A percentile compares a stretch with the other conserved stretches of the same genome.
phyloP scores from a whole-genome alignment of 495 filamentous ascomycete species.

The Penicillium samsonianum region DNA sequence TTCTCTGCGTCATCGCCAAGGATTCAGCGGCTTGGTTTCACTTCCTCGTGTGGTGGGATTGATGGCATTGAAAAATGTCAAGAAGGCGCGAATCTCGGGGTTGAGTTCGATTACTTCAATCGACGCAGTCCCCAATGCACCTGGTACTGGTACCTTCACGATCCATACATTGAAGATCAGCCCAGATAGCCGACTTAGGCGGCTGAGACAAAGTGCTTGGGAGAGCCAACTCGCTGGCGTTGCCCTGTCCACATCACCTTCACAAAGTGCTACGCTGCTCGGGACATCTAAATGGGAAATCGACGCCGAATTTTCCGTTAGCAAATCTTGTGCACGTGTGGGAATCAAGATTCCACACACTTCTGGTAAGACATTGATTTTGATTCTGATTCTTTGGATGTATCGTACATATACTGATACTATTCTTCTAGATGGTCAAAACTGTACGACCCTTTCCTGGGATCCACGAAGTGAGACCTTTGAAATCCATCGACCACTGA shows the following conservation, averaged over 20 bases:
- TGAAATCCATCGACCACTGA: slow-evolving; percentile 33
- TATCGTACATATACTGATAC: background rate
- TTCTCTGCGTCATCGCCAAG: slow-evolving; percentile 34
- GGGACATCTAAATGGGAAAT: slow-evolving; percentile 37
- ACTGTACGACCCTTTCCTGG: slow-evolving; percentile 34
- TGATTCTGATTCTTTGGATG: background rate
- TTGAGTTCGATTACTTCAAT: slow-evolving; percentile 39
- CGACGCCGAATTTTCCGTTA: slow-evolving; percentile 30
- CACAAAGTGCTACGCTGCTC: slow-evolving; percentile 15
- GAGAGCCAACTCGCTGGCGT: slow-evolving; percentile 7
- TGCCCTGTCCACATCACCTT: background rate
- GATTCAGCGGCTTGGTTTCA: slow-evolving; percentile 46
- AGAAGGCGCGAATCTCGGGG: slow-evolving; percentile 31
- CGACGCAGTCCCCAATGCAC: slow-evolving; percentile 20
- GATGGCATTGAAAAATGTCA: slow-evolving; percentile 30
- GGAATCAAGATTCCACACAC: slow-evolving; percentile 36
- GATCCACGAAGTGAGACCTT: slow-evolving; percentile 34
- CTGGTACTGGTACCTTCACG: slow-evolving; percentile 25
- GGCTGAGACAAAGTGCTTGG: slow-evolving; percentile 25
- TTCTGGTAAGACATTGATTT: slow-evolving; percentile 23
- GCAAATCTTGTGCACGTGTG: slow-evolving; percentile 28
- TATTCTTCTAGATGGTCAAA: slow-evolving; percentile 17
- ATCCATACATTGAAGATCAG: slow-evolving; percentile 39
- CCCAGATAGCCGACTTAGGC: slow-evolving; percentile 31
- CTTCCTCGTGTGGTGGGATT: slow-evolving; percentile 33